phyloP scores from a whole-genome alignment of 148 eudicot genomes.

The Rheum nobile region DNA sequence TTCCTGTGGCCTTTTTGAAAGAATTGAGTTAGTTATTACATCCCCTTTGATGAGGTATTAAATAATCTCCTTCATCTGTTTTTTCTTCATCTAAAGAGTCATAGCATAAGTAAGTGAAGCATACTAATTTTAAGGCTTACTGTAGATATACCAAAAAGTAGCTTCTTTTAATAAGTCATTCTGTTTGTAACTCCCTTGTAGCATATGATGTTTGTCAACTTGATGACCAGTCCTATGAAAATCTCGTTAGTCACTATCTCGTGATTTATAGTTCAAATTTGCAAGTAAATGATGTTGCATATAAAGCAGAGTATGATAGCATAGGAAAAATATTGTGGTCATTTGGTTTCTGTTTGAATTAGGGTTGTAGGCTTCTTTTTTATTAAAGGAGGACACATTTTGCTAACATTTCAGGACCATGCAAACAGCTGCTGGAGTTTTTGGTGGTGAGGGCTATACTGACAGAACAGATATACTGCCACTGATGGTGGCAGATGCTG shows the following conservation, averaged over 20 bases:
- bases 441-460: conserved; percentile 82
- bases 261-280: neutral
- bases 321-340: neutral
- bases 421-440: conserved; percentile 97
- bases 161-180: neutral
- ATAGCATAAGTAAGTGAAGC: neutral
- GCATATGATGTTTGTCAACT: neutral
- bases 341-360: neutral
- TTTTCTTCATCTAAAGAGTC: neutral
- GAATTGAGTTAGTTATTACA: conserved; percentile 69
- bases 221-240: neutral
- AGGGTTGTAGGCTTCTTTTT: neutral
- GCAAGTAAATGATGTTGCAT: neutral
- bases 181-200: neutral
- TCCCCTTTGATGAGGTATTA: conserved; percentile 81
- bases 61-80: neutral
- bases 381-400: neutral
- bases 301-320: neutral
- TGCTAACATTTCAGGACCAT: conserved; percentile 54
- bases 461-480: conserved; percentile 54
- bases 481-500: conserved; percentile 87
- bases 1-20: conserved; percentile 57
- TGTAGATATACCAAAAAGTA: neutral
- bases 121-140: neutral
- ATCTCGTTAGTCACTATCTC: neutral